A percentile compares a stretch with the other conserved stretches of the same genome.
Evolutionary conservation across 352 stramenopile genomes (phyloP).

Genomic region (Pythium folliculosum): DNA sequence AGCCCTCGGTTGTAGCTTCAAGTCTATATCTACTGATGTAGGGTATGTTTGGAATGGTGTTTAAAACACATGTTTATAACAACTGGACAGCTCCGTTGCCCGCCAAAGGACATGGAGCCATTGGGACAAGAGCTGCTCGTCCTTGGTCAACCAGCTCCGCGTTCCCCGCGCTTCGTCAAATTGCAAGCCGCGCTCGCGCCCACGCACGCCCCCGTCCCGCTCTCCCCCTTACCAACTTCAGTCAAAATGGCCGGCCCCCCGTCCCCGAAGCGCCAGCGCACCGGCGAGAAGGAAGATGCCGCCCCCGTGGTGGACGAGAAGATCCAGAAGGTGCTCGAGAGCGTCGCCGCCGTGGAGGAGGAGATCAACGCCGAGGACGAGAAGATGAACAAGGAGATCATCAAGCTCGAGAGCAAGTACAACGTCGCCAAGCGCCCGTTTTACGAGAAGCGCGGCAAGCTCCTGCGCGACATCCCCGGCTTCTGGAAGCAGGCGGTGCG

Average conservation of each 20-base stretch:
- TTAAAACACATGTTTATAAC: conserved; percentile 26
- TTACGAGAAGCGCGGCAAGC: conserved; percentile 66
- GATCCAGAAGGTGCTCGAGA: conserved; percentile 59
- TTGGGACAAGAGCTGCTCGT: conserved; percentile 10
- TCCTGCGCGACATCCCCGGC: conserved; percentile 59
- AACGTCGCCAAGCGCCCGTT: conserved; percentile 65
- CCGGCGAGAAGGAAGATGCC: conserved; percentile 43
- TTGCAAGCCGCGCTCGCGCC: conserved; percentile 2
- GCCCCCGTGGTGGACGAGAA: conserved; percentile 37
- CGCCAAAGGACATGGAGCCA: conserved; percentile 29
- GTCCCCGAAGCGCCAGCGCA: conserved; percentile 79
- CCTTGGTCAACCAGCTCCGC: background rate
- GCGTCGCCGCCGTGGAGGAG: conserved; percentile 53
- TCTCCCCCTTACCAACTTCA: background rate
- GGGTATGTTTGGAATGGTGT: conserved; percentile 11
- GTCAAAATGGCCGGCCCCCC: conserved; percentile 50
- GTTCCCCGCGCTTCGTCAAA: conserved; percentile 4
- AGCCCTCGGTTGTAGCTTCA: background rate
- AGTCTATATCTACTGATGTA: conserved; percentile 12
- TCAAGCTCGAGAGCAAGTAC: conserved; percentile 79
- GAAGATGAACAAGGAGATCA: conserved; percentile 62
- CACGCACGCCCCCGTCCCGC: background rate
- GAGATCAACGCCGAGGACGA: conserved; percentile 68
- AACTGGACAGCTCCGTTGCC: background rate
- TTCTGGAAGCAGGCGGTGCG: conserved; percentile 82